Base-by-base conservation (phyloP, 148 eudicot species). In the Rhododendron simsii region DNA sequence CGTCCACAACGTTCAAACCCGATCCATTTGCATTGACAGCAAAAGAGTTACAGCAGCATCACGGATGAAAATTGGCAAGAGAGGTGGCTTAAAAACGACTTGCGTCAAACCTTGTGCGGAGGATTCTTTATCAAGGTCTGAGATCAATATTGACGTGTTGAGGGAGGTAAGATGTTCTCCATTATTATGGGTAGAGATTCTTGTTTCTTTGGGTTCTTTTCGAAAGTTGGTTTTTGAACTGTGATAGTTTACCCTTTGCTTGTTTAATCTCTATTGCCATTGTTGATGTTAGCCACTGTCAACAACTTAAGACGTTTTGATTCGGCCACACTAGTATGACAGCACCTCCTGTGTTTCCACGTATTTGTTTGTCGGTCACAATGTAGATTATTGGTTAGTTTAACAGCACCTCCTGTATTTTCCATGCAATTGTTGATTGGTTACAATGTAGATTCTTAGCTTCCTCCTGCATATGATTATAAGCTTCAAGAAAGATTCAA, bases 61-160 rank as follows among this genome's bases (percentile, higher is more conserved):
- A 85, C 92, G 89, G 57, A 93, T 96, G 99, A 95, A 92, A 91
- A 83, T 96, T 77, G 91, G 92, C 75, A 94, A 91, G 88, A 94
- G 98, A 81, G 98, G 98, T 57, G 87, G 88, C 86, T 91, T 97
- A 47, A 92, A 92, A 88, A 90, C 90, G 84, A 91, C 87, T n/a
- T 86, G 85, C 86, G 89, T 89, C 79, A 95, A 90, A 86, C 93
- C 94, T 47, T 96, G 98, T 89, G 98, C 98, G 28, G 99, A 97
- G 88, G 98, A 97, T 93, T 94, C 93, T 73, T 91, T 97, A 87
- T 86, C 89, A 35, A 91, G 83, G 90, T 90, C 98, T 61, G 98
- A 97, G 86, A 94, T 97, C 90, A 94, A 97, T 87, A 90, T 95
- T 75, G 99, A 94, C 86, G 94, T 97, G 61, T 84, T 95, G 90